Base-by-base conservation (phyloP, 2,329 filamentous ascomycete species). In the Colletotrichum lentis region DNA sequence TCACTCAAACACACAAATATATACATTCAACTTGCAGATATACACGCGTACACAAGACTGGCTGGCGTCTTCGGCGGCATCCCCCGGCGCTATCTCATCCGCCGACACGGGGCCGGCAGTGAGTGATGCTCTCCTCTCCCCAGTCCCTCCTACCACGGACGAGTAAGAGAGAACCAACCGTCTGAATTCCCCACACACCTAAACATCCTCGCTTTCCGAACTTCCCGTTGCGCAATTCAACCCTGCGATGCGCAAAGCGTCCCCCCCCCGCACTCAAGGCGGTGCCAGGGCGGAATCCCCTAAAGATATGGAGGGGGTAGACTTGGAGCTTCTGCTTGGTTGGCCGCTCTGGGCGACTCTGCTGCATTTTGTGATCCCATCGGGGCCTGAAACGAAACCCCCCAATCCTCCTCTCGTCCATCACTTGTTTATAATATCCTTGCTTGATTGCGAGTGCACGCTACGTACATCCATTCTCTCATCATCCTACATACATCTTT, bases 221-320 rank as follows among this genome's bases (percentile, higher is more conserved):
- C 66, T 66, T 49, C 62, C 66, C 52, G 55, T 69, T 69, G 66
- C 66, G 66, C 66, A 43, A 65, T 68, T 22, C 41, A 37, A 63
- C 61, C 62, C 65, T 50, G 49, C 49, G 66, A 69, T 66, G 65
- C 62, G 65, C 65, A 61, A 64, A 68, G 49, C 55, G 56, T 31
- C 49, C 55, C 22, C 50, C 43, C 56, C 55, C 65, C 58, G 20
- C 52, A 56, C 47, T 22, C 12, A 10, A 31, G 18, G 14, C 53
- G 27, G n/a, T 31, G 27, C 31, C 31, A 10, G 8, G 2, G 31
- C 31, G 31, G 24, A 24, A 54, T 50, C 35, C 43, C 41, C 46
- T 60, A 50, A 50, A 58, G 44, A 44, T 56, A 20, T 27, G 41
- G 50, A 49, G 54, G 22, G 27, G 53, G 39, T 44, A 37, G 41